A percentile compares a stretch with the other conserved stretches of the same genome.
phyloP scores from a whole-genome alignment of 2,329 filamentous ascomycete genomes.

The Xylariales sp. region DNA sequence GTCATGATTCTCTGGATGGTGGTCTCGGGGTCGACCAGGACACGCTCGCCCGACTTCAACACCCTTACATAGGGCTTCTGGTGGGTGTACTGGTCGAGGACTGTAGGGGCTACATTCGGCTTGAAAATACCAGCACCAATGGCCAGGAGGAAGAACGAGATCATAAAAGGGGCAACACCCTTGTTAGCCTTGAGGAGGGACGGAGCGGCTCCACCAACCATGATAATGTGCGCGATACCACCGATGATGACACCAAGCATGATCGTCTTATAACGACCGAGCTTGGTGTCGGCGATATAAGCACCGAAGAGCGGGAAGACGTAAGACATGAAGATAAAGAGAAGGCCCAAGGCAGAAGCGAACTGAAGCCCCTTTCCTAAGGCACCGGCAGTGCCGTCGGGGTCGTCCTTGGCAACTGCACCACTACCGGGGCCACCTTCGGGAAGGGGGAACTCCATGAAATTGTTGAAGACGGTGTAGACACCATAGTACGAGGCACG shows the following conservation, averaged over 20 bases:
- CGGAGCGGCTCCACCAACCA: conserved; percentile 55
- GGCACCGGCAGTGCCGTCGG: conserved; percentile 48
- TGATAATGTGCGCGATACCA: conserved; percentile 61
- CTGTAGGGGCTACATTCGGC: conserved; percentile 65
- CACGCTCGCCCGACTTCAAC: conserved; percentile 52
- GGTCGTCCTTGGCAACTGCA: conserved; percentile 31
- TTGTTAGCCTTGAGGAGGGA: conserved; percentile 37
- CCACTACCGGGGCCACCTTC: conserved; percentile 42
- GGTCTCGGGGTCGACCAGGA: conserved; percentile 64
- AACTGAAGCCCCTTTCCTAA: conserved; percentile 51
- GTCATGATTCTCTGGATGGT: conserved; percentile 64
- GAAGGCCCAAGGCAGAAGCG: conserved; percentile 44
- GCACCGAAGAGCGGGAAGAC: conserved; percentile 49
- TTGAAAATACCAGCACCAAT: conserved; percentile 67
- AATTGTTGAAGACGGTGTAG: neutral
- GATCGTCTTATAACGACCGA: conserved; percentile 69
- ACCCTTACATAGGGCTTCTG: conserved; percentile 50
- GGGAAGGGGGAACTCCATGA: conserved; percentile 56
- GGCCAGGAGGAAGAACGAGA: conserved; percentile 46
- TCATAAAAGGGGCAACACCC: conserved; percentile 38
- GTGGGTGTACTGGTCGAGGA: conserved; percentile 61
- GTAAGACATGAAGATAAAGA: conserved; percentile 55
- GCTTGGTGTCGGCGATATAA: conserved; percentile 63
- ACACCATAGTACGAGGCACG: conserved; percentile 55
- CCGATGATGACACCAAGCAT: conserved; percentile 64